Evolutionary conservation across 257 asterid species (phyloP).

Genomic region (Thymus quinquecostatus): DNA sequence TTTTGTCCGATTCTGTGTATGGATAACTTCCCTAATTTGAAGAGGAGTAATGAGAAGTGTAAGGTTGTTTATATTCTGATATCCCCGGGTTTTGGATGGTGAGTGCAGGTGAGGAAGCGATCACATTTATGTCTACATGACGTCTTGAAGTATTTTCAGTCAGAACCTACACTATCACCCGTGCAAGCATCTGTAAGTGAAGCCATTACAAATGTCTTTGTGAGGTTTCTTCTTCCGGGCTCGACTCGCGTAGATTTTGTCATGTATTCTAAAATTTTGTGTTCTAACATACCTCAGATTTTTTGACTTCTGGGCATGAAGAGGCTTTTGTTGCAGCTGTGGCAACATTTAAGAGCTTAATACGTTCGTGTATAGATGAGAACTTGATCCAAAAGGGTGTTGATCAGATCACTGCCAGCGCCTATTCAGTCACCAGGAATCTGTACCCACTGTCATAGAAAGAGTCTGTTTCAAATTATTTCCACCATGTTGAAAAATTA

Average conservation of each 20-base stretch:
- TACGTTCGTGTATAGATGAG: slow-evolving; percentile 76
- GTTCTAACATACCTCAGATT: slow-evolving; percentile 50
- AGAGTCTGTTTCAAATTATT: slow-evolving; percentile 86
- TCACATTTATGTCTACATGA: slow-evolving; percentile 68
- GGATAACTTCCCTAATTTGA: not conserved
- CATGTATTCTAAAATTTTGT: slow-evolving; percentile 9
- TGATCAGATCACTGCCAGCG: slow-evolving; percentile 49
- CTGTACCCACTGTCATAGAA: slow-evolving; percentile 76
- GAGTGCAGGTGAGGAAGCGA: slow-evolving; percentile 72
- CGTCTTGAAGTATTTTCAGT: slow-evolving; percentile 55
- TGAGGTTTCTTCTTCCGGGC: slow-evolving; percentile 62
- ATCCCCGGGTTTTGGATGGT: slow-evolving; percentile 23
- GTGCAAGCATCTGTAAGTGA: slow-evolving; percentile 78
- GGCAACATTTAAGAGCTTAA: slow-evolving; percentile 75
- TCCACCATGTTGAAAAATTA: slow-evolving; percentile 79
- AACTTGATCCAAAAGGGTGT: slow-evolving; percentile 74
- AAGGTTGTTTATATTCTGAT: slow-evolving; percentile 5
- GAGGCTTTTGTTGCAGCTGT: slow-evolving; percentile 75
- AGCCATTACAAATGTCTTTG: slow-evolving; percentile 62
- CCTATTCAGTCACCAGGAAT: slow-evolving; percentile 50
- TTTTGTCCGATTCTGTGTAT: not conserved
- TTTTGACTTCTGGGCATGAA: slow-evolving; percentile 83
- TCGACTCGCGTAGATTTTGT: not conserved
- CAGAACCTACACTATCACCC: slow-evolving; percentile 42
- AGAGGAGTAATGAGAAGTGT: slow-evolving; percentile 13